Evolutionary conservation across 2,329 filamentous ascomycete genomes (phyloP).

Genomic region (Neonectria hederae): DNA sequence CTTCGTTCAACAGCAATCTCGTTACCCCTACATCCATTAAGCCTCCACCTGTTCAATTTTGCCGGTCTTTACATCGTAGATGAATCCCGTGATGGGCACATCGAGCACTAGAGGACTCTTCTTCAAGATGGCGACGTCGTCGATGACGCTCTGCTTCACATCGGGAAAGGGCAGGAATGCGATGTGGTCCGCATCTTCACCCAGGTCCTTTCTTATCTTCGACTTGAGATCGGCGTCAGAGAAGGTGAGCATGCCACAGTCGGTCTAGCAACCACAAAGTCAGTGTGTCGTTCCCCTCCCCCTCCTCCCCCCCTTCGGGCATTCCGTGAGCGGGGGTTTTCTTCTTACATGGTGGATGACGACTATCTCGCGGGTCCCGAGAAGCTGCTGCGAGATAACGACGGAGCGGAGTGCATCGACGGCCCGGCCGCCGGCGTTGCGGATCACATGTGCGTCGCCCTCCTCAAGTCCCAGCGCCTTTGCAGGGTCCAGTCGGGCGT

Average conservation of each 20-base stretch:
- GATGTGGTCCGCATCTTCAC: slow-evolving; percentile 57
- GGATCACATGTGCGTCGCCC: slow-evolving; percentile 83
- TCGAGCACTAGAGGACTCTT: slow-evolving; percentile 67
- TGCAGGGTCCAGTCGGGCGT: slow-evolving; percentile 73
- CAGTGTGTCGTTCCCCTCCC: not conserved
- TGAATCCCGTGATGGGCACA: slow-evolving; percentile 75
- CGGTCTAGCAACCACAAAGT: slow-evolving; percentile 41
- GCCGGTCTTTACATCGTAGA: slow-evolving; percentile 81
- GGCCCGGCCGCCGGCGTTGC: slow-evolving; percentile 75
- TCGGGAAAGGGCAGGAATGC: slow-evolving; percentile 75
- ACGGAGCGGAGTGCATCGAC: slow-evolving; percentile 77
- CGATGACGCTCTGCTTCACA: slow-evolving; percentile 69
- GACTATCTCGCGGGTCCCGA: slow-evolving; percentile 79
- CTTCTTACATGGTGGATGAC: slow-evolving; percentile 69
- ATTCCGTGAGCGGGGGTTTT: not conserved
- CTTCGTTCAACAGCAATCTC: not conserved
- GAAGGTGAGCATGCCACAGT: slow-evolving; percentile 71
- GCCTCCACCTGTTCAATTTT: slow-evolving; percentile 50
- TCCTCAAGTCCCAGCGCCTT: slow-evolving; percentile 34
- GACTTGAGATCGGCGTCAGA: slow-evolving; percentile 64
- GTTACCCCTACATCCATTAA: not conserved
- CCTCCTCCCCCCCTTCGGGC: not conserved
- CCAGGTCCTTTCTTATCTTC: slow-evolving; percentile 68
- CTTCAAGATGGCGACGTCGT: slow-evolving; percentile 73
- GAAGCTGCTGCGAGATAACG: slow-evolving; percentile 80